Evolutionary conservation across 768 basidiomycete species (phyloP).

Genomic region (Stropharia rugosoannulata): DNA sequence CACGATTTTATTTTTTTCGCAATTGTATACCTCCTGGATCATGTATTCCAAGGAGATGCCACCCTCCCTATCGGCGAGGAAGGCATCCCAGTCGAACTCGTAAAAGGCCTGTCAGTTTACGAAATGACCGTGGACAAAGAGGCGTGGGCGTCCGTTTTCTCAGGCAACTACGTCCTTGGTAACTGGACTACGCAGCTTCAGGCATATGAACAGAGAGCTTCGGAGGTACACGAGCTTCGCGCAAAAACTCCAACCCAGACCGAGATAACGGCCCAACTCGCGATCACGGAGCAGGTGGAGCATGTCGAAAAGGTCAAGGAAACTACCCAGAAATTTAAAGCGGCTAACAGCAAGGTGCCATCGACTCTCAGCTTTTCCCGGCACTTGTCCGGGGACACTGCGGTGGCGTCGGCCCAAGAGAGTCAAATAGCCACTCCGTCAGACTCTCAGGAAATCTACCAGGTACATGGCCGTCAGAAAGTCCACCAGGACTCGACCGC

Average conservation of each 20-base stretch:
- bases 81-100: not conserved
- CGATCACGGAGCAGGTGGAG: not conserved
- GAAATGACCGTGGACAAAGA: slow-evolving; percentile 2
- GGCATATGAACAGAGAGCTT: not conserved
- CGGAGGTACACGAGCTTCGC: not conserved
- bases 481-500: not conserved
- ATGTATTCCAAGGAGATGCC: not conserved
- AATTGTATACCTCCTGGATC: not conserved
- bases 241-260: not conserved
- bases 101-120: not conserved
- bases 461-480: not conserved
- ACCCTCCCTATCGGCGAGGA: not conserved
- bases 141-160: not conserved
- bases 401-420: not conserved
- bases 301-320: no score
- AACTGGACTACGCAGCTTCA: not conserved
- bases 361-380: no score
- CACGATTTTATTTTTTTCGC: slow-evolving; percentile 4
- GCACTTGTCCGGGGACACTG: not conserved
- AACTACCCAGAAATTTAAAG: no score
- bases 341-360: no score
- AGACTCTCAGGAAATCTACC: not conserved
- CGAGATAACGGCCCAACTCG: not conserved
- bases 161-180: not conserved
- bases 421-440: not conserved